Percentiles rank a stretch among this genome's conserved stretches.
phyloP scores from a whole-genome alignment of 2,329 filamentous ascomycete genomes.

The Fusarium heterosporum region DNA sequence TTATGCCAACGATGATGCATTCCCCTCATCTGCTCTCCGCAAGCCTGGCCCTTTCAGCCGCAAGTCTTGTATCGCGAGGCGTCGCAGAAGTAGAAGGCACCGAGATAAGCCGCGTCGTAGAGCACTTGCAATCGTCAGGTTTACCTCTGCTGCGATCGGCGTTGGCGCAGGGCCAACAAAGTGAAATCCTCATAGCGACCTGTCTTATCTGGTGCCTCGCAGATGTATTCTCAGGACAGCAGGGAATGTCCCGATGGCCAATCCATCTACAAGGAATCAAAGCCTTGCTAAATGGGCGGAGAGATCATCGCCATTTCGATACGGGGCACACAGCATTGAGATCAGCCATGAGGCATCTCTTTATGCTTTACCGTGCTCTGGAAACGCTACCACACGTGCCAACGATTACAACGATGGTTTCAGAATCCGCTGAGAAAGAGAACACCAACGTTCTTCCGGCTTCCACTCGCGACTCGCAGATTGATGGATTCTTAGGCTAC shows the following conservation, averaged over 20 bases:
- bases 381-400: slow-evolving; percentile 46
- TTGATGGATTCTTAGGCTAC: slow-evolving; percentile 49
- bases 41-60: slow-evolving; percentile 44
- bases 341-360: slow-evolving; percentile 45
- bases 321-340: not conserved
- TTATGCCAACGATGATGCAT: slow-evolving; percentile 44
- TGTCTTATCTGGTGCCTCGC: slow-evolving; percentile 49
- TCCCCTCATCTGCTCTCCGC: slow-evolving; percentile 48
- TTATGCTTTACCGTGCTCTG: slow-evolving; percentile 46
- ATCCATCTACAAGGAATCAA: slow-evolving; percentile 47
- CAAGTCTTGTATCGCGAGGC: slow-evolving; percentile 44
- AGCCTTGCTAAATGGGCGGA: slow-evolving; percentile 30
- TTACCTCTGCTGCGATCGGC: slow-evolving; percentile 42
- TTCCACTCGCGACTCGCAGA: slow-evolving; percentile 3
- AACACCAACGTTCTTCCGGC: accelerated
- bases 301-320: slow-evolving; percentile 3
- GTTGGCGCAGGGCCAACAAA: slow-evolving; percentile 34
- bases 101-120: slow-evolving; percentile 33
- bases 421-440: not conserved
- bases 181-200: slow-evolving; percentile 44
- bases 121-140: slow-evolving; percentile 44
- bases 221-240: slow-evolving; percentile 43
- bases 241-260: slow-evolving; percentile 41
- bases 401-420: not conserved
- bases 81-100: slow-evolving; percentile 40